phyloP scores from a whole-genome alignment of 352 stramenopile genomes.

The Phytophthora sp. region DNA sequence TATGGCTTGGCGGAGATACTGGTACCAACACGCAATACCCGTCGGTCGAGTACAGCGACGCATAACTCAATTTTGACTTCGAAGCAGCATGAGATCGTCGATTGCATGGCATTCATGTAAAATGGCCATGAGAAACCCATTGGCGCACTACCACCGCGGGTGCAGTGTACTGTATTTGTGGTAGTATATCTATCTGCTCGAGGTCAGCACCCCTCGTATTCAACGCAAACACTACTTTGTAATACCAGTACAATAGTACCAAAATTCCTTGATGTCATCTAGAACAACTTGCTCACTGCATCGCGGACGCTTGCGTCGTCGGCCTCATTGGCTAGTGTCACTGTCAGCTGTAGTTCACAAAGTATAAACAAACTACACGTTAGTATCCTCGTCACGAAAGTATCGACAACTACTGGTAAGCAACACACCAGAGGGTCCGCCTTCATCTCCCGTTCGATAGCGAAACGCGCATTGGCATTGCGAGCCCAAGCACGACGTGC shows the following conservation, averaged over 20 bases:
- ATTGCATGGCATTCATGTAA: too few species aligned
- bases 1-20: too few species aligned
- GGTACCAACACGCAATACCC: too few species aligned
- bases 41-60: too few species aligned
- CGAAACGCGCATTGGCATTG: conserved; percentile 86
- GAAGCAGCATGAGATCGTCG: too few species aligned
- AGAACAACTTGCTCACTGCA: conserved; percentile 53
- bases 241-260: too few species aligned
- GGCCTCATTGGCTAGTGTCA: conserved; percentile 58
- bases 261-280: conserved; percentile 22
- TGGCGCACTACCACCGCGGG: too few species aligned
- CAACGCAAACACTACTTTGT: conserved; percentile 18
- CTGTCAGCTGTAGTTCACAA: conserved; percentile 46
- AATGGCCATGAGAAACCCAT: too few species aligned
- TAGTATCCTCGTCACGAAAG: conserved; percentile 1
- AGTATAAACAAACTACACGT: conserved; percentile 21
- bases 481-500: conserved; percentile 79
- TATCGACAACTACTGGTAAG: too few species aligned
- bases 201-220: background rate
- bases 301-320: conserved; percentile 53
- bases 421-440: conserved; percentile 66
- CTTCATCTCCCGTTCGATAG: conserved; percentile 86
- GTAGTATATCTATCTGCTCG: conserved; percentile 16
- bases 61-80: too few species aligned
- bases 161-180: conserved; percentile 28